Conservation (phyloP, 176 grass and related monocot genomes). For the Ampelocalamus luodianensis region DNA sequence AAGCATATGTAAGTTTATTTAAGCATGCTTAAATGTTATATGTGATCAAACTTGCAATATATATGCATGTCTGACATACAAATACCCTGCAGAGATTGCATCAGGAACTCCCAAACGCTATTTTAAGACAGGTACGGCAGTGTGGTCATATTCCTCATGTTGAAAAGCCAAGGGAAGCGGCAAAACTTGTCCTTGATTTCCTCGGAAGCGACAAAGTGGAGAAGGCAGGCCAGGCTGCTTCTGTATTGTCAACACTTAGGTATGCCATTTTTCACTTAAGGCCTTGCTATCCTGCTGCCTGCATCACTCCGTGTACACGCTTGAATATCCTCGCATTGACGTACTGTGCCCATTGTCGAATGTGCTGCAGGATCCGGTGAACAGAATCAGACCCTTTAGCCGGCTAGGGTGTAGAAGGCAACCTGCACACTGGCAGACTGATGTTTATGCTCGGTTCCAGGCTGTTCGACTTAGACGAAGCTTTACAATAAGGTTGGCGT, state of each 20-base stretch:
- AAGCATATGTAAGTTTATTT: constrained; percentile 71
- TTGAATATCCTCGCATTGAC: background rate
- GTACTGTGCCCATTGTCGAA: background rate
- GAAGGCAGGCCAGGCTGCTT: constrained; percentile 10
- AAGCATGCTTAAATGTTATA: background rate
- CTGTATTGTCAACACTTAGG: background rate
- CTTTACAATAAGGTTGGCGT: too few species aligned
- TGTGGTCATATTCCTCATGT: constrained; percentile 94
- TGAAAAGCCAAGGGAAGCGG: constrained; percentile 70
- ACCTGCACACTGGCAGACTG: background rate
- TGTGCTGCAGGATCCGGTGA: constrained; percentile 39
- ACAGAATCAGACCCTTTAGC: background rate
- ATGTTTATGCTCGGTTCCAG: background rate
- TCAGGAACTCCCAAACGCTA: constrained; percentile 64
- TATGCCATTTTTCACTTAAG: background rate
- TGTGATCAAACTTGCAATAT: background rate
- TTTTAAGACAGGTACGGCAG: constrained; percentile 55
- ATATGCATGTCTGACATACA: background rate
- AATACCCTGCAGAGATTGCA: constrained; percentile 68
- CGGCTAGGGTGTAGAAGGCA: background rate
- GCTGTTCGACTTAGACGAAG: background rate
- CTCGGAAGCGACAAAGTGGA: constrained; percentile 26
- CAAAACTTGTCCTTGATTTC: constrained; percentile 61
- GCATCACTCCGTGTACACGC: background rate
- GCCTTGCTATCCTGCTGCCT: background rate